A percentile compares a stretch with the other conserved stretches of the same genome.
phyloP scores from a whole-genome alignment of 2,329 filamentous ascomycete genomes.

The Colletotrichum phormii region DNA sequence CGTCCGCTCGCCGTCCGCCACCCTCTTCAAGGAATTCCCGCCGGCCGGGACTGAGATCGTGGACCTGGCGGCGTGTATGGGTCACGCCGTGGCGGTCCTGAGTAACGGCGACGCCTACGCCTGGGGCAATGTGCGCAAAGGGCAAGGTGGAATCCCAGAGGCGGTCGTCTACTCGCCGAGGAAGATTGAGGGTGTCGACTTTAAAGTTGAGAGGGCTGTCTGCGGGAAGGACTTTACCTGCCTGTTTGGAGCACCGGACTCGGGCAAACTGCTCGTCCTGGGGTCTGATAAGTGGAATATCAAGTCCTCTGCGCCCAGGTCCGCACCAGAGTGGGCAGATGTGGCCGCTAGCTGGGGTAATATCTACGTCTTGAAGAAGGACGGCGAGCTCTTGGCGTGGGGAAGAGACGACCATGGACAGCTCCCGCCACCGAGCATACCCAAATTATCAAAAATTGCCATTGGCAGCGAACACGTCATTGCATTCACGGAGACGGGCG shows the following conservation, averaged over 20 bases:
- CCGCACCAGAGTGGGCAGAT: constrained; percentile 70
- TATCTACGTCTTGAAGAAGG: constrained; percentile 74
- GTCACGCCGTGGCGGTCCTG: constrained; percentile 80
- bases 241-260: constrained; percentile 66
- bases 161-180: constrained; percentile 69
- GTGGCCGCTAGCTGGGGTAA: constrained; percentile 86
- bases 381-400: constrained; percentile 76
- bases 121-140: constrained; percentile 90
- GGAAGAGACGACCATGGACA: constrained; percentile 90
- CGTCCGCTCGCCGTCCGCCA: constrained; percentile 59
- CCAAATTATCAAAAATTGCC: constrained; percentile 72
- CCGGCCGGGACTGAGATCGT: constrained; percentile 68
- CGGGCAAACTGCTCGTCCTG: constrained; percentile 73
- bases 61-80: constrained; percentile 79
- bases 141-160: constrained; percentile 77
- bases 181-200: constrained; percentile 68
- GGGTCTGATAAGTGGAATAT: constrained; percentile 82
- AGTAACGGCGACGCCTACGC: constrained; percentile 83
- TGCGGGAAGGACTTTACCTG: constrained; percentile 91
- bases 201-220: constrained; percentile 73
- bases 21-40: constrained; percentile 71
- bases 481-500: constrained; percentile 72
- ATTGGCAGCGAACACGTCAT: constrained; percentile 93
- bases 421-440: constrained; percentile 73
- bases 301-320: constrained; percentile 65